Percentiles rank a stretch among this genome's conserved stretches.
Conservation (phyloP, 306 rosid species). For the Cucurbita pepo region DNA sequence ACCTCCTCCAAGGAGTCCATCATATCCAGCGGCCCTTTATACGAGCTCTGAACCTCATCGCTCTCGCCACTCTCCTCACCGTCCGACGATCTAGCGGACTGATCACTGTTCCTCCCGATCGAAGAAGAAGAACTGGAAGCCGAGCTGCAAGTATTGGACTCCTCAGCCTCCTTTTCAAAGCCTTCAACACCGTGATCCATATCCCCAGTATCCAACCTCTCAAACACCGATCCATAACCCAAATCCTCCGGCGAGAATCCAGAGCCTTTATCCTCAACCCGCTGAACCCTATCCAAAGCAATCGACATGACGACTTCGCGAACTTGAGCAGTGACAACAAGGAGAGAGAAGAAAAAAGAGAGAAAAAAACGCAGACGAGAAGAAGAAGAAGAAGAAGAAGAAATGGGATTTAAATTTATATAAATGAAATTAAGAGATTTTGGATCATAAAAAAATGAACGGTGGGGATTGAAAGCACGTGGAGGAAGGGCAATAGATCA, state of each 20-base stretch:
- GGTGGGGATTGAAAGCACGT: neutral
- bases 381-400: neutral
- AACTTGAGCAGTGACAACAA: neutral
- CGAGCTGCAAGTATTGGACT: slow-evolving; percentile 28
- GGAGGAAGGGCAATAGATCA: neutral
- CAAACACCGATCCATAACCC: slow-evolving; percentile 16
- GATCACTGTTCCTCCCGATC: slow-evolving; percentile 81
- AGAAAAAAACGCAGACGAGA: neutral
- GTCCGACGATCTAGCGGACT: slow-evolving; percentile 26
- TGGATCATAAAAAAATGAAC: neutral
- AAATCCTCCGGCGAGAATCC: neutral
- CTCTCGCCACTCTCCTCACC: slow-evolving; percentile 30
- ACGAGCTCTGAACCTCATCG: slow-evolving; percentile 75
- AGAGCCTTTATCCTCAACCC: slow-evolving; percentile 15
- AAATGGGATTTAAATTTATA: neutral
- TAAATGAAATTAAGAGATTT: neutral
- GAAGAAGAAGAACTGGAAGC: slow-evolving; percentile 52
- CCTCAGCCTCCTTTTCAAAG: slow-evolving; percentile 1
- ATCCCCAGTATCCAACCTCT: slow-evolving; percentile 14
- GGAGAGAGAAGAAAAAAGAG: neutral
- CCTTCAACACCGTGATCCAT: neutral
- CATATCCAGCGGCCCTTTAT: slow-evolving; percentile 39
- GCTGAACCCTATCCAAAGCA: slow-evolving; percentile 9
- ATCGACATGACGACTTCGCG: slow-evolving; percentile 16
- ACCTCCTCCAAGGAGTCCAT: slow-evolving; percentile 73